Evolutionary conservation across 2,329 filamentous ascomycete species (phyloP).

Genomic region (Colletotrichum tofieldiae): DNA sequence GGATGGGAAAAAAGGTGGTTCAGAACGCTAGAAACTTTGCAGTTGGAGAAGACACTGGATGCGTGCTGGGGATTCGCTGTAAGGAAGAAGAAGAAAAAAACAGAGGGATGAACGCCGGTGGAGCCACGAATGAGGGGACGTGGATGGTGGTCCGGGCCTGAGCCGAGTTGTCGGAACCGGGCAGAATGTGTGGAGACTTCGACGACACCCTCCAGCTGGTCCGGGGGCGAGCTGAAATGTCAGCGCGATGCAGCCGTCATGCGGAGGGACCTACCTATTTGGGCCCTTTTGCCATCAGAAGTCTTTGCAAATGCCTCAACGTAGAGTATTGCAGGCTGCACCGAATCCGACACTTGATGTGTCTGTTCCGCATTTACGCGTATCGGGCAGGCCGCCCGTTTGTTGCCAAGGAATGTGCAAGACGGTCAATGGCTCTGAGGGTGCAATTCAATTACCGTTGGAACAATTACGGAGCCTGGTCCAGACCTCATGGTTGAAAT

Average conservation of each 20-base stretch:
- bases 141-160: not conserved
- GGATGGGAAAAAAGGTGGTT: constrained; percentile 4
- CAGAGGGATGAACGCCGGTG: constrained; percentile 12
- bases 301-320: not conserved
- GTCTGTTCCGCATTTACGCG: not conserved
- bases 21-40: constrained; percentile 1
- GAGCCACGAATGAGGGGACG: not conserved
- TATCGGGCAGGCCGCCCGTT: not conserved
- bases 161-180: constrained; percentile 36
- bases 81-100: not conserved
- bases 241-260: constrained; percentile 5
- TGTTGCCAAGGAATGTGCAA: not conserved
- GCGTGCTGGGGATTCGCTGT: constrained; percentile 7
- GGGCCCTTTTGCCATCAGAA: not conserved
- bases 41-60: not conserved
- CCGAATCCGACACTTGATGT: not conserved
- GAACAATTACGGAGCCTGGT: not conserved
- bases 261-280: not conserved
- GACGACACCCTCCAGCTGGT: not conserved
- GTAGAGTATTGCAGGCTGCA: not conserved
- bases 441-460: not conserved
- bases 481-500: not conserved
- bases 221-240: not conserved
- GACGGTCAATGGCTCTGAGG: not conserved
- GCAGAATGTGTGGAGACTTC: constrained; percentile 15